A percentile compares a stretch with the other conserved stretches of the same genome.
Conservation (phyloP, 129 eudicot species). For the Dittrichia graveolens region DNA sequence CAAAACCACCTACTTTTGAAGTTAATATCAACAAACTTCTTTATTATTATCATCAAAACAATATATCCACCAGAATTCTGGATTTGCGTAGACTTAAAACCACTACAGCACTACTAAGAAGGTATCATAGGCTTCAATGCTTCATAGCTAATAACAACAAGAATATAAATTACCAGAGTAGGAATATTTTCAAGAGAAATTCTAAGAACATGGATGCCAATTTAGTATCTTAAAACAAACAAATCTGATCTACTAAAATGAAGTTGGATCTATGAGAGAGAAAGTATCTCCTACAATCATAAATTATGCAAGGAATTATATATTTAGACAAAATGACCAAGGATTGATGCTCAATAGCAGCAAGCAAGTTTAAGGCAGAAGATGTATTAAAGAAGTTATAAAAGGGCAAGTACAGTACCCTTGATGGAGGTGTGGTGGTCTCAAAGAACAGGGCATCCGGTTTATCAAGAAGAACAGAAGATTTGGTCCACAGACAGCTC, state of each 20-base stretch:
- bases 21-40: not conserved
- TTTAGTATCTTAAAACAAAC: not conserved
- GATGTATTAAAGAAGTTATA: not conserved
- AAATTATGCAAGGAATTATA: constrained; percentile 16
- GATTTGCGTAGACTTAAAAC: constrained; percentile 13
- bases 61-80: constrained; percentile 7
- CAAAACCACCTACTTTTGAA: not conserved
- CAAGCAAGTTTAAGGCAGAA: not conserved
- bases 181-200: not conserved
- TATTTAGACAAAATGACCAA: no score
- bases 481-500: constrained; percentile 98
- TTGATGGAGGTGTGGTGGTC: constrained; percentile 83
- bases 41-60: not conserved
- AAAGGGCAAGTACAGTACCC: constrained; percentile 44
- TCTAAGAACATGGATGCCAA: constrained; percentile 11
- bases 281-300: not conserved
- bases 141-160: constrained; percentile 14
- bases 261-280: not conserved
- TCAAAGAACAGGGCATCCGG: constrained; percentile 97
- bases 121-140: not conserved
- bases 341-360: not conserved
- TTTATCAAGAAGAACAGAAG: constrained; percentile 80
- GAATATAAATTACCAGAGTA: not conserved
- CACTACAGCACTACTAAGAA: not conserved
- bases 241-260: not conserved